Evolutionary conservation across 163 green algal species (phyloP).

Genomic region (Chlamydomonas reinhardtii): DNA sequence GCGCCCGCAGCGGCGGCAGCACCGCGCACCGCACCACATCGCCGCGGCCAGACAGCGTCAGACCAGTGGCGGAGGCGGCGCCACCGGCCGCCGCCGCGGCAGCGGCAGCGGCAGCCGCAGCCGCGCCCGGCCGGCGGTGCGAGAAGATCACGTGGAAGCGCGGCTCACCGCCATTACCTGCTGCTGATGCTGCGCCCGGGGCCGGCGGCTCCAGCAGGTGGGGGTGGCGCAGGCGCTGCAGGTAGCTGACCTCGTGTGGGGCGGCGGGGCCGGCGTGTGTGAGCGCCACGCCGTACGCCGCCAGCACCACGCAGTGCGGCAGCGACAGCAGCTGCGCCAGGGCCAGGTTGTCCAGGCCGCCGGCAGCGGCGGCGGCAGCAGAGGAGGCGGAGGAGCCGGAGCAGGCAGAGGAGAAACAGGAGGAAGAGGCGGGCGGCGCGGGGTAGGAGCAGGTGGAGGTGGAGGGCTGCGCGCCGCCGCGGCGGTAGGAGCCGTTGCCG

Average conservation of each 20-base stretch:
- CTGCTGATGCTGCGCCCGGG: background rate
- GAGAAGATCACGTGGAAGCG: constrained; percentile 11
- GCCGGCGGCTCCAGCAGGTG: background rate
- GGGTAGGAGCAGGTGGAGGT: background rate
- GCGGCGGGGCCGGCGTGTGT: background rate
- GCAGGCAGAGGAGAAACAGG: no score
- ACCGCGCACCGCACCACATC: constrained; percentile 41
- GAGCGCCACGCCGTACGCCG: constrained; percentile 17
- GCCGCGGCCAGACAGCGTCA: background rate
- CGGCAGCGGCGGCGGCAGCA: background rate
- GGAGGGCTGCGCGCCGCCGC: background rate
- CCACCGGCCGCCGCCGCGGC: background rate
- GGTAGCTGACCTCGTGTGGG: background rate
- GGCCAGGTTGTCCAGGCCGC: background rate
- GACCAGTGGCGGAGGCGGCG: constrained; percentile 1
- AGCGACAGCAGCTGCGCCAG: constrained; percentile 15
- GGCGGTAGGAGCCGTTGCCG: background rate
- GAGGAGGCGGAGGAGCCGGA: background rate
- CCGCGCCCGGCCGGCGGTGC: background rate
- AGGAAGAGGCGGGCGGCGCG: background rate
- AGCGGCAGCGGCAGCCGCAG: background rate
- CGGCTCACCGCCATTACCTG: background rate
- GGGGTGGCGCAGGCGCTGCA: no score
- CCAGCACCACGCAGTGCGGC: constrained; percentile 12
- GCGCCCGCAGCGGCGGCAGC: constrained; percentile 30